These are phyloP conservation scores for Immersiella caudata DNA, from an alignment of 495 filamentous ascomycete genomes.

Conservation along the genomic window DNA sequence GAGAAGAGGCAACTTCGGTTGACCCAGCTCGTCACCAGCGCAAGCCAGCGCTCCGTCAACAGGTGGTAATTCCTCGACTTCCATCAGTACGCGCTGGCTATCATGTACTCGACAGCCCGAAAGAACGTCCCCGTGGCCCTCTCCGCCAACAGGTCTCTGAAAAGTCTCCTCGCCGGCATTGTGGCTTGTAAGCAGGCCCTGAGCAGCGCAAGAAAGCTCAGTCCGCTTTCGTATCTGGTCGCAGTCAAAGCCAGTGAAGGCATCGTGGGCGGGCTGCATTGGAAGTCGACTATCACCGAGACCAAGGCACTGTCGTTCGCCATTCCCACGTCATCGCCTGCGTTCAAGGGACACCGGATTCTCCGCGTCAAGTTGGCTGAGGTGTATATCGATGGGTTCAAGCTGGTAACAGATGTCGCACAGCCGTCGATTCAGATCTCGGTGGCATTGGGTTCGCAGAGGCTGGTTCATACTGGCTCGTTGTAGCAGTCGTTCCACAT, in stretches of 20 bases:
- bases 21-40: background rate
- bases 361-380: background rate
- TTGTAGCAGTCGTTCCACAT: background rate
- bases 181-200: background rate
- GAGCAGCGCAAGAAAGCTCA: background rate
- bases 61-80: constrained; percentile 1
- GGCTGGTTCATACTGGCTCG: background rate
- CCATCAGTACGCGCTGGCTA: background rate
- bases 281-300: constrained; percentile 2
- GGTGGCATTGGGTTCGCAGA: background rate
- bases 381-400: constrained; percentile 6
- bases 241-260: background rate
- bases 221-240: background rate
- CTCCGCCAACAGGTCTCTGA: background rate
- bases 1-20: constrained; percentile 3
- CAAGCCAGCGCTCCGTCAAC: background rate
- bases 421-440: constrained; percentile 3
- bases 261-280: background rate
- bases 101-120: constrained; percentile 2
- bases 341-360: background rate
- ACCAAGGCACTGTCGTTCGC: background rate
- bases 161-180: background rate
- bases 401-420: background rate
- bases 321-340: background rate
- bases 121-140: background rate